These are phyloP conservation scores for Echeveria elegans DNA, from an alignment of 164 flowering plant genomes.

Conservation along the genomic window DNA sequence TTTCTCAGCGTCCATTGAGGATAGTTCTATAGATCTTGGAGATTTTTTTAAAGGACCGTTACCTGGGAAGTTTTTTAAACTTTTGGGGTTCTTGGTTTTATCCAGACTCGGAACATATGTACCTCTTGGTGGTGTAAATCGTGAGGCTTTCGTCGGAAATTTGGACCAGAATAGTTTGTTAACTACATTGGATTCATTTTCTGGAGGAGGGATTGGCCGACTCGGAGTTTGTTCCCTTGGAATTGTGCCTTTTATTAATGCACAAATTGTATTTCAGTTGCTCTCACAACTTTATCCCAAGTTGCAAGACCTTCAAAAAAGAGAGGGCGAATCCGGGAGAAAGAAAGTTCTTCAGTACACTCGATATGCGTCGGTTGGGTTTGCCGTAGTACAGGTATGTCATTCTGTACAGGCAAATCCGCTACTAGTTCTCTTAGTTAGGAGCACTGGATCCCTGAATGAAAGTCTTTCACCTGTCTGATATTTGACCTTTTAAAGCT, in stretches of 20 bases:
- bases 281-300: slow-evolving; percentile 90
- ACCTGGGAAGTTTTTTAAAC: slow-evolving; percentile 91
- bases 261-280: slow-evolving; percentile 94
- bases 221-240: slow-evolving; percentile 98
- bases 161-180: slow-evolving; percentile 86
- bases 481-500: too few species aligned
- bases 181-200: slow-evolving; percentile 94
- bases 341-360: slow-evolving; percentile 94
- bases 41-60: slow-evolving; percentile 98
- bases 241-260: slow-evolving; percentile 97
- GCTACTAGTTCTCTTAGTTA: too few species aligned
- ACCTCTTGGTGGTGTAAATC: slow-evolving; percentile 96
- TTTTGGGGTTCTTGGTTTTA: slow-evolving; percentile 73
- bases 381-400: slow-evolving; percentile 87
- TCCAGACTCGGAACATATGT: slow-evolving; percentile 90
- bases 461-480: too few species aligned
- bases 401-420: not conserved
- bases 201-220: slow-evolving; percentile 99
- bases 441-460: too few species aligned
- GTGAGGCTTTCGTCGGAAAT: slow-evolving; percentile 89
- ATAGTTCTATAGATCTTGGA: slow-evolving; percentile 94
- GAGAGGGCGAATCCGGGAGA: slow-evolving; percentile 99
- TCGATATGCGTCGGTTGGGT: slow-evolving; percentile 97
- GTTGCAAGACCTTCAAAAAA: slow-evolving; percentile 97
- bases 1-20: slow-evolving; percentile 91